A percentile compares a stretch with the other conserved stretches of the same genome.
Evolutionary conservation across 2,329 filamentous ascomycete genomes (phyloP).

Genomic region (Penicillium thymicola): DNA sequence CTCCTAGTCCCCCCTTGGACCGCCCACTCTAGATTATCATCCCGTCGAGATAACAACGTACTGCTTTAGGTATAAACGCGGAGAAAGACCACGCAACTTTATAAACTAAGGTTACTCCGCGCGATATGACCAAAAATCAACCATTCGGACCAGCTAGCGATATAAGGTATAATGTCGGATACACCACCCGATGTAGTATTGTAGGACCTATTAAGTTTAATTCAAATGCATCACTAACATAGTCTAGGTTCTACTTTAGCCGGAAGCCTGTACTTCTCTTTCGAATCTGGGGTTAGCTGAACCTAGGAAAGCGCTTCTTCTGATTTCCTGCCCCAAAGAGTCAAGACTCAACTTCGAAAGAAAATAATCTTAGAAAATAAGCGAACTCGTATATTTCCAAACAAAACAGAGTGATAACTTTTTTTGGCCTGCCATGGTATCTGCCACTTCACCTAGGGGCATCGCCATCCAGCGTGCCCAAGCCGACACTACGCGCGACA

Average conservation of each 20-base stretch:
- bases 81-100: conserved; percentile 9
- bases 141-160: conserved; percentile 12
- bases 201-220: neutral
- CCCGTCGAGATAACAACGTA: conserved; percentile 3
- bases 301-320: neutral
- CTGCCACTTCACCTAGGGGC: neutral
- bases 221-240: neutral
- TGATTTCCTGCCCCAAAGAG: neutral
- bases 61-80: conserved; percentile 18
- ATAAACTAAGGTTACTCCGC: neutral
- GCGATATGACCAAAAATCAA: neutral
- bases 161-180: neutral
- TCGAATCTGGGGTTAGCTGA: neutral
- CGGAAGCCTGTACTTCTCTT: neutral
- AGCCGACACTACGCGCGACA: neutral
- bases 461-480: neutral
- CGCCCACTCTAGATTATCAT: neutral
- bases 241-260: neutral
- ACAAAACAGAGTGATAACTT: neutral
- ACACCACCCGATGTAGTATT: neutral
- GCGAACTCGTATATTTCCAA: too few relatives aligned
- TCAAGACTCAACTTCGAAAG: too few relatives aligned
- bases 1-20: neutral
- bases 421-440: neutral
- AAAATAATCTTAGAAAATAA: too few relatives aligned